Base-by-base conservation (phyloP, 1,139 yeast genomes). In the Taphrina wiesneri region DNA sequence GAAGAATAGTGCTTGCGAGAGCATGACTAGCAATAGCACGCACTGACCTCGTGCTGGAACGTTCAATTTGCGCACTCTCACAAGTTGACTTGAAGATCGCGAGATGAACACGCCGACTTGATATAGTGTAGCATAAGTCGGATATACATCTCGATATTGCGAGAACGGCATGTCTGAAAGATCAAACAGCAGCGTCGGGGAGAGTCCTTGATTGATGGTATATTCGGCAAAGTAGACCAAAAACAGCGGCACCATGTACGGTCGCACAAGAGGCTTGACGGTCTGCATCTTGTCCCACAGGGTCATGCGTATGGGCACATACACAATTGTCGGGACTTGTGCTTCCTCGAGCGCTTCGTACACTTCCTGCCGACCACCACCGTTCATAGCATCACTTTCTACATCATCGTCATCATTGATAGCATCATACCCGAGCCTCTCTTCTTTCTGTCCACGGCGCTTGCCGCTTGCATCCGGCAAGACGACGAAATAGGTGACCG, bases 81-180 rank as follows among this genome's bases (percentile, higher is more conserved):
- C 72, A 67, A 86, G 80, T 6, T 85, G 80, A 0, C 90, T 86
- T 0, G 96, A 89, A 0, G 97, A 88, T 67, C 98, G 80, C 1
- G 97, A 90, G 0, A 93, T 82, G 72, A 92, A 90, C 0, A 93
- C 99, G 6, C 99, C 99, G 6, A 90, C 75, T 75, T 93, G 98
- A 74, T 93, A 93, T 1, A 92, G 75, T 5, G 96, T 88, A n/a
- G 97, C 96, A 74, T 93, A 93, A 0, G 91, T 86, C 25, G 93
- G 98, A 74, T 93, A 93, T 7, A 90, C 87, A 72, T 93, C 99
- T 69, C 98, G 81, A 75, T 84, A 90, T 23, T 83, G 79, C 2
- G 79, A 74, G 73, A 91, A 89, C 2, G 68, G 56, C 53, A 45
- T 56, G 32, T 62, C 68, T 32, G 28, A 17, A n/a, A 63, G 9